Percentiles rank a stretch among this genome's conserved stretches.
Conservation (phyloP, 139 green algal species). For the Diplosphaera chodatii region DNA sequence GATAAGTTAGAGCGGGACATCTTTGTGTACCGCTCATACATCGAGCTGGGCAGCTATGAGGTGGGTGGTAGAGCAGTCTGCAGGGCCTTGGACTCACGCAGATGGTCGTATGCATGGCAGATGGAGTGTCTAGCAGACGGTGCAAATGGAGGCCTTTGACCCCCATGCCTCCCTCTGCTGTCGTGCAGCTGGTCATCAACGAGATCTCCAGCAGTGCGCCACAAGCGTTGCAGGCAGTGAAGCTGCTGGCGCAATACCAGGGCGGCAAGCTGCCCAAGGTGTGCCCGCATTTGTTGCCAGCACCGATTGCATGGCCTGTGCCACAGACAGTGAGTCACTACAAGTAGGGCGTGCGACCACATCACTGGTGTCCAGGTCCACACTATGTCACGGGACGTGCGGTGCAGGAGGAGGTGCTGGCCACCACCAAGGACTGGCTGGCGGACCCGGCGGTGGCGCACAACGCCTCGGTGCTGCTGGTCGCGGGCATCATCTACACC, state of each 20-base stretch:
- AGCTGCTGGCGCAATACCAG: constrained; percentile 80
- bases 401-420: constrained; percentile 25
- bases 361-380: too few relatives aligned
- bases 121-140: too few relatives aligned
- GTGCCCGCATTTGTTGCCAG: too few relatives aligned
- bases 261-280: constrained; percentile 47
- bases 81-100: too few relatives aligned
- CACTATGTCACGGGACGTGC: too few relatives aligned
- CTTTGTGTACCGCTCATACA: constrained; percentile 90
- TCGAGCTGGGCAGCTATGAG: constrained; percentile 88
- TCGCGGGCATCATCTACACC: constrained; percentile 71
- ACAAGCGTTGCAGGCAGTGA: constrained; percentile 79
- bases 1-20: constrained; percentile 76
- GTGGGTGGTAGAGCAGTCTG: constrained; percentile 34
- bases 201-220: constrained; percentile 73
- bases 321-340: too few relatives aligned
- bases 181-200: constrained; percentile 80
- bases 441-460: constrained; percentile 59
- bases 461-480: constrained; percentile 76
- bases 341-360: too few relatives aligned
- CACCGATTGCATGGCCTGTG: too few relatives aligned
- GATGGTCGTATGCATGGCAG: too few relatives aligned
- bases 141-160: too few relatives aligned
- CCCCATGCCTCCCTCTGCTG: not conserved
- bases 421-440: constrained; percentile 65